phyloP scores from a whole-genome alignment of 495 filamentous ascomycete genomes.

The Eremomyces bilateralis region DNA sequence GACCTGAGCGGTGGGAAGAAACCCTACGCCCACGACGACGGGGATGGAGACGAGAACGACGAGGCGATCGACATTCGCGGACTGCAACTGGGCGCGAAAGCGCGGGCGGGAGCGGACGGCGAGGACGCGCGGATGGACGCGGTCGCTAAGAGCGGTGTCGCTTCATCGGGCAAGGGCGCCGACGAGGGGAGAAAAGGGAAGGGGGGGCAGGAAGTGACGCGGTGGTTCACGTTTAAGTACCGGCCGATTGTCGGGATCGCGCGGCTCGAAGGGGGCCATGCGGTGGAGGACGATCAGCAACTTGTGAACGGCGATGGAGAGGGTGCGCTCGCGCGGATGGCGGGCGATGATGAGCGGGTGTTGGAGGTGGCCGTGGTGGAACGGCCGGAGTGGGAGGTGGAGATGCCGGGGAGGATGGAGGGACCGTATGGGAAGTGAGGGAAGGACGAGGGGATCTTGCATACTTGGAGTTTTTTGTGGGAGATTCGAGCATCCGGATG shows the following conservation, averaged over 20 bases:
- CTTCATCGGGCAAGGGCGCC: too few relatives aligned
- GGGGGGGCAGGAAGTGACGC: conserved; percentile 17
- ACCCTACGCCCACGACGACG: too few relatives aligned
- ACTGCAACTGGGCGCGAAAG: conserved; percentile 3
- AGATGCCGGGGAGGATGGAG: conserved; percentile 44
- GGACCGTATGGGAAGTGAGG: conserved; percentile 11
- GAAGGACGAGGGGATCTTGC: too few relatives aligned
- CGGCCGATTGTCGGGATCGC: conserved; percentile 77
- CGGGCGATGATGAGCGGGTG: conserved; percentile 9
- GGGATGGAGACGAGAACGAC: conserved; percentile 15
- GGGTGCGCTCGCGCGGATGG: conserved; percentile 6
- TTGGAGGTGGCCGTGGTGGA: conserved; percentile 77
- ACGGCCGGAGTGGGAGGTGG: conserved; percentile 65
- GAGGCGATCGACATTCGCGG: conserved; percentile 10
- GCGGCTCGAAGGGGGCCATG: conserved; percentile 27
- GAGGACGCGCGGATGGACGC: too few relatives aligned
- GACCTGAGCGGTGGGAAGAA: too few relatives aligned
- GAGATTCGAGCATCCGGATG: too few relatives aligned
- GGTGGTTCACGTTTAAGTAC: conserved; percentile 80
- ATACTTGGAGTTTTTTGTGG: too few relatives aligned
- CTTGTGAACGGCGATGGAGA: not conserved
- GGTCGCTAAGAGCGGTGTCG: too few relatives aligned
- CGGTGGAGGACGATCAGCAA: conserved; percentile 4
- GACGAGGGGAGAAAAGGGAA: conserved; percentile 17
- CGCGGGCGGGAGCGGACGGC: not conserved